Evolutionary conservation across 495 filamentous ascomycete species (phyloP), one percentile per base, ranked within the genome.

Genomic region (Penicillium lividum): DNA sequence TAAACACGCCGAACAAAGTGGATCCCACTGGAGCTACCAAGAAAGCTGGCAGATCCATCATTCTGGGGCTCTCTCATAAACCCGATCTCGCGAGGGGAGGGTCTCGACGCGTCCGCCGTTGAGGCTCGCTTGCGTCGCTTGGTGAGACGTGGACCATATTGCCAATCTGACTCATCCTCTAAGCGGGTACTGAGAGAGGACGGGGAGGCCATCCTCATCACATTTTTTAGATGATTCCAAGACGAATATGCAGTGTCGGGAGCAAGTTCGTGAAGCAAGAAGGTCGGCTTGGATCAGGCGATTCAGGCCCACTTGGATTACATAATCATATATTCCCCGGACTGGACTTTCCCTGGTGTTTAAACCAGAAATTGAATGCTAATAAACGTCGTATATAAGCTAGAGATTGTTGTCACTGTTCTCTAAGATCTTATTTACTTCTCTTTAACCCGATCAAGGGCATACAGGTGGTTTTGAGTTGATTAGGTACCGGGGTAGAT

Each of bases 1-100:
- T 76, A 77, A 5, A 82, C 79, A 50, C 73, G 72, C 8, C 74
- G 73, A 38, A 81, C 74, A 46, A 82, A 79, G 51, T 80, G 71
- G 15, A 82, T 80, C 3, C 79, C 79, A 53, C 78, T 81, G n/a
- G 72, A 78, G 50, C 78, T 81, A 22, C 79, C 79, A 29, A 81
- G 59, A 46, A 79, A 79, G 7, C 63, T 74, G 22, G 73, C 73
- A 18, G 73, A 74, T 1, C 67, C 67, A 31, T 75, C 58, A 38
- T 66, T 66, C 22, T 61, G 65, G 28, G 69, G 63, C 51, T 74
- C 74, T 50, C 74, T 68, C 74, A 77, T 77, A 33, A 72, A 65
- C 25, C 74, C 74, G 48, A 75, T 63, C 43, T 77, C 74, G 43
- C 73, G 74, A 34, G 65, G 69, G 40, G 69, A 70, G 10, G 62